Evolutionary conservation across 169 alveolate genomes (phyloP).

Genomic region (Babesia ovata): DNA sequence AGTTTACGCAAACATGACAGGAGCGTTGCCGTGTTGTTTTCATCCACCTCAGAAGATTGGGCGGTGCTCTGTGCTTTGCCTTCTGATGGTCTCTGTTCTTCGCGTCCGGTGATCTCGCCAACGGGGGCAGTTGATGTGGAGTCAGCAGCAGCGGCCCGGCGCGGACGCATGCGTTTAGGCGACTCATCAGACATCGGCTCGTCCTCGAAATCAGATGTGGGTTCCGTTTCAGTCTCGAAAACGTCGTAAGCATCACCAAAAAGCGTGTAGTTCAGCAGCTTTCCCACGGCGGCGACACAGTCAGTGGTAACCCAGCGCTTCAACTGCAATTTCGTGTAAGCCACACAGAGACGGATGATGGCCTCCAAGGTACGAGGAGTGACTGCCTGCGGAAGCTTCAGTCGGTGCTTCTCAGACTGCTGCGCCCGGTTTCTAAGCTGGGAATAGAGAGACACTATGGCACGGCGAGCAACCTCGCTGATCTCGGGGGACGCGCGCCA

Average conservation of each 20-base stretch:
- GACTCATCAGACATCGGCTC: constrained; percentile 11
- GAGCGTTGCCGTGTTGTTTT: constrained; percentile 45
- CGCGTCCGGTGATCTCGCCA: constrained; percentile 9
- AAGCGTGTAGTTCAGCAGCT: constrained; percentile 80
- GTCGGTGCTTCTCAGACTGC: constrained; percentile 57
- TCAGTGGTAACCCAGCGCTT: constrained; percentile 80
- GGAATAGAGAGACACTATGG: constrained; percentile 75
- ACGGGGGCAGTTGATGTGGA: not conserved
- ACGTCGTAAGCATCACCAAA: constrained; percentile 77
- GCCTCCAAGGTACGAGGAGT: constrained; percentile 89
- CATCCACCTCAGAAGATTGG: constrained; percentile 2
- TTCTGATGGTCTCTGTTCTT: constrained; percentile 10
- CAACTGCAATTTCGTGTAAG: constrained; percentile 85
- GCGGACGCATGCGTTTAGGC: constrained; percentile 34
- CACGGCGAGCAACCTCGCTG: constrained; percentile 81
- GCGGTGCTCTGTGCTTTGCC: constrained; percentile 10
- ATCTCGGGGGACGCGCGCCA: constrained; percentile 81
- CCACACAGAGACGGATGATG: constrained; percentile 85
- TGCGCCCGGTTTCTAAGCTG: constrained; percentile 75
- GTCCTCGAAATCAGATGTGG: constrained; percentile 14
- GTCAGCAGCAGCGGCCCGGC: constrained; percentile 23
- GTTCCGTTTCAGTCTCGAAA: constrained; percentile 32
- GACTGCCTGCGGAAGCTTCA: constrained; percentile 74
- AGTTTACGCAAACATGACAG: constrained; percentile 59
- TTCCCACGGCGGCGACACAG: constrained; percentile 76